Evolutionary conservation across 2,329 filamentous ascomycete genomes (phyloP).

Genomic region (Chalaropsis thielavioides): DNA sequence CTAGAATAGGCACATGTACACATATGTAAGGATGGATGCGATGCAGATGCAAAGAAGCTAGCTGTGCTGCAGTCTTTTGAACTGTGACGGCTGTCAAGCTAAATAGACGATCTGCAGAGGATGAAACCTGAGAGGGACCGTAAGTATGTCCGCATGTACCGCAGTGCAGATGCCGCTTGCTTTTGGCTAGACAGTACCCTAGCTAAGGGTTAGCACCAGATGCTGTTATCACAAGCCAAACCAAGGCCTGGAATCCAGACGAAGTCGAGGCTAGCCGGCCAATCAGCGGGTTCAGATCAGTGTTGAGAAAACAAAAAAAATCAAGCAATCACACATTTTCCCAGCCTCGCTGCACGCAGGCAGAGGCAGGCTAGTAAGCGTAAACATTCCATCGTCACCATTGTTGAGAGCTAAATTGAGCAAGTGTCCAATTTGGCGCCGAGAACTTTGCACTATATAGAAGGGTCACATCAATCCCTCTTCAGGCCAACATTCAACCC

Average conservation of each 20-base stretch:
- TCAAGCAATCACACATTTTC: neutral
- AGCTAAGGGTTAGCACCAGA: neutral
- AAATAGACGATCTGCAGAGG: neutral
- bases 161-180: neutral
- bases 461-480: neutral
- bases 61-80: neutral
- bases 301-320: neutral
- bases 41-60: neutral
- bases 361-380: neutral
- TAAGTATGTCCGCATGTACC: neutral
- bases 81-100: neutral
- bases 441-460: neutral
- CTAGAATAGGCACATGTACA: neutral
- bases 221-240: slow-evolving; percentile 11
- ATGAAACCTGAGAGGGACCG: neutral
- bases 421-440: too few relatives aligned
- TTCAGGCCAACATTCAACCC: too few relatives aligned
- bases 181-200: neutral
- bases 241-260: neutral
- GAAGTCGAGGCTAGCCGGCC: neutral
- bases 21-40: too few relatives aligned
- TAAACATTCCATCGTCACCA: neutral
- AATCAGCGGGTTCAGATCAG: neutral
- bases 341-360: neutral
- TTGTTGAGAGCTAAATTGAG: neutral